A percentile compares a stretch with the other conserved stretches of the same genome.
phyloP scores from a whole-genome alignment of 169 alveolate species.

The Plasmodium falciparum region DNA sequence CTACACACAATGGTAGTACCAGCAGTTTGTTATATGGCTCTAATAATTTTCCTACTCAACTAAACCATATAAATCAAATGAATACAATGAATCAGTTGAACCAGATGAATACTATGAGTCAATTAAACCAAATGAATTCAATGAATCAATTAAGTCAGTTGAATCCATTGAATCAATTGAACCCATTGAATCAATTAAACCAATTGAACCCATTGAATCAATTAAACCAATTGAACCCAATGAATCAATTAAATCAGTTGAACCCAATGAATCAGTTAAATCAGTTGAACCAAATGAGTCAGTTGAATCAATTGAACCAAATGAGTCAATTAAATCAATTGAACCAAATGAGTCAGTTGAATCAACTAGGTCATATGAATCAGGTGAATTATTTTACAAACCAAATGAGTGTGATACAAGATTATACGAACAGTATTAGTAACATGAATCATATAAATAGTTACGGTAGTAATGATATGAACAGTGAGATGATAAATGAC shows the following conservation, averaged over 20 bases:
- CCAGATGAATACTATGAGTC: too few relatives aligned
- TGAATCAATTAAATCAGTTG: not conserved
- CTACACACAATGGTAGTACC: not conserved
- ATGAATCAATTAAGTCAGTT: conserved; percentile 1
- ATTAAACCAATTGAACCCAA: not conserved
- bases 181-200: too few relatives aligned
- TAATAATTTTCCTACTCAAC: conserved; percentile 8
- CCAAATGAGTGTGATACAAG: conserved; percentile 23
- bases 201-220: too few relatives aligned
- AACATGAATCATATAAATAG: not conserved
- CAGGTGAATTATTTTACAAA: conserved; percentile 24
- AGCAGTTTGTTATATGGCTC: conserved; percentile 25
- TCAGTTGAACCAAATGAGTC: conserved; percentile 4
- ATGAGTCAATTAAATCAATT: not conserved
- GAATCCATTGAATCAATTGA: not conserved
- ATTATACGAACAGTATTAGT: not conserved
- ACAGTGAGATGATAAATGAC: too few relatives aligned
- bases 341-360: not conserved
- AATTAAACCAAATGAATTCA: too few relatives aligned
- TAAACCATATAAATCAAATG: conserved; percentile 20
- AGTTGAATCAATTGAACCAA: conserved; percentile 5
- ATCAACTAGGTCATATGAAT: too few relatives aligned
- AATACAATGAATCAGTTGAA: not conserved
- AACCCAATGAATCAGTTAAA: conserved; percentile 6
- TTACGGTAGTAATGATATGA: too few relatives aligned